Evolutionary conservation across 208 protist species (phyloP).

Genomic region (Jaenimonas drosophilae): DNA sequence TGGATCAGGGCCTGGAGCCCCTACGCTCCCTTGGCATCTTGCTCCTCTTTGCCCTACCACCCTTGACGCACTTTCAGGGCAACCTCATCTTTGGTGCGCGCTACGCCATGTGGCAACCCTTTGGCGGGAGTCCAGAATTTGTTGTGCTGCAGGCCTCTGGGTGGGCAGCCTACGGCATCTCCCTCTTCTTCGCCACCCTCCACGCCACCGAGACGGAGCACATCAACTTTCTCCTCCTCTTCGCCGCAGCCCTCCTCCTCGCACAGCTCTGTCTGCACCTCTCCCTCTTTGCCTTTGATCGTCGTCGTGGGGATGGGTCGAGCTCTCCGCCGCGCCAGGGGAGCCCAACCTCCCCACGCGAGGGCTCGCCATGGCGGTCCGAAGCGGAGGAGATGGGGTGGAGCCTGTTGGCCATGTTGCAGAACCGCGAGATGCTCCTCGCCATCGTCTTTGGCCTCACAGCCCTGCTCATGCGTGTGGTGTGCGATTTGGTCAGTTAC

Average conservation of each 20-base stretch:
- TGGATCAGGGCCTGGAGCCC: no score
- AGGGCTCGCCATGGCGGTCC: neutral
- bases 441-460: conserved; percentile 33
- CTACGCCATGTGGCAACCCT: conserved; percentile 58
- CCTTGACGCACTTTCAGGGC: conserved; percentile 56
- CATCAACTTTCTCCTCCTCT: conserved; percentile 33
- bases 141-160: conserved; percentile 37
- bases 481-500: conserved; percentile 22
- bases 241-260: conserved; percentile 21
- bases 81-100: conserved; percentile 34
- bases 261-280: conserved; percentile 63
- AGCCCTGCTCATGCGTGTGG: conserved; percentile 36
- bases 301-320: no score
- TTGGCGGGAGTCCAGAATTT: conserved; percentile 44
- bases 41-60: conserved; percentile 48
- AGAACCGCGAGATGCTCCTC: conserved; percentile 62
- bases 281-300: conserved; percentile 47
- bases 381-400: conserved; percentile 1
- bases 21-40: conserved; percentile 21
- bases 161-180: conserved; percentile 46
- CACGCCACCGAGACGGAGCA: conserved; percentile 29
- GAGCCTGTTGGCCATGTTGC: conserved; percentile 16
- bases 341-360: conserved; percentile 3
- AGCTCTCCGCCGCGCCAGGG: no score
- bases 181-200: conserved; percentile 52